Evolutionary conservation across 805 yeast genomes (phyloP).

Genomic region (Monosporozyma servazzii): DNA sequence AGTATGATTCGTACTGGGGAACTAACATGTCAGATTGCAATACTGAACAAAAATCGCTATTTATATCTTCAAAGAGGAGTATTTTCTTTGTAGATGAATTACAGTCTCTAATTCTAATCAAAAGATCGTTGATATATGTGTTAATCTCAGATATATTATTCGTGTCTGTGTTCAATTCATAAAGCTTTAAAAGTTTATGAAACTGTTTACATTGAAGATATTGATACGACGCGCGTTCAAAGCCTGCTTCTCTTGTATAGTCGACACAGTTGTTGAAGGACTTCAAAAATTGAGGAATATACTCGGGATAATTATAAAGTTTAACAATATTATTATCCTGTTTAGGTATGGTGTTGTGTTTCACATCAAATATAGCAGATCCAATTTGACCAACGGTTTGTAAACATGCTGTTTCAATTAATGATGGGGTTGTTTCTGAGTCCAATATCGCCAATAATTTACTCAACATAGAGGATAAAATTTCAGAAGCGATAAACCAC

Average conservation of each 20-base stretch:
- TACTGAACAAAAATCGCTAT: constrained; percentile 14
- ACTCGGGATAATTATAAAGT: constrained; percentile 20
- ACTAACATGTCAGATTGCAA: constrained; percentile 20
- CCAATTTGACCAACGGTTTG: constrained; percentile 60
- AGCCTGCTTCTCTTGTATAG: constrained; percentile 1
- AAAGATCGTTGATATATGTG: neutral
- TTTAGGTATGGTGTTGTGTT: constrained; percentile 10
- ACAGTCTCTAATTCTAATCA: neutral
- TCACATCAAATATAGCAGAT: constrained; percentile 34
- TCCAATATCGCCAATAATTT: constrained; percentile 34
- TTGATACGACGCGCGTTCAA: constrained; percentile 3
- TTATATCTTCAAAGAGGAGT: constrained; percentile 2
- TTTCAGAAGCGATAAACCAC: constrained; percentile 50
- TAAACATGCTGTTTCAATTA: constrained; percentile 42
- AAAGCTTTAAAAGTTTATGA: constrained; percentile 8
- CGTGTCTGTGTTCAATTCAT: constrained; percentile 4
- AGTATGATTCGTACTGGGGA: constrained; percentile 42
- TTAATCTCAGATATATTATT: neutral
- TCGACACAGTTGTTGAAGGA: constrained; percentile 12
- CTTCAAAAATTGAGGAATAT: constrained; percentile 9
- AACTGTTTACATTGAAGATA: constrained; percentile 17
- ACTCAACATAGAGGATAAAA: constrained; percentile 39
- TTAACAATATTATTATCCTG: constrained; percentile 16
- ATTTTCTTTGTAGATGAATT: neutral
- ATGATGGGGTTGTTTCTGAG: constrained; percentile 30